Base-by-base conservation (phyloP, 179 eudicot genomes). In the Amaranthus tricolor region DNA sequence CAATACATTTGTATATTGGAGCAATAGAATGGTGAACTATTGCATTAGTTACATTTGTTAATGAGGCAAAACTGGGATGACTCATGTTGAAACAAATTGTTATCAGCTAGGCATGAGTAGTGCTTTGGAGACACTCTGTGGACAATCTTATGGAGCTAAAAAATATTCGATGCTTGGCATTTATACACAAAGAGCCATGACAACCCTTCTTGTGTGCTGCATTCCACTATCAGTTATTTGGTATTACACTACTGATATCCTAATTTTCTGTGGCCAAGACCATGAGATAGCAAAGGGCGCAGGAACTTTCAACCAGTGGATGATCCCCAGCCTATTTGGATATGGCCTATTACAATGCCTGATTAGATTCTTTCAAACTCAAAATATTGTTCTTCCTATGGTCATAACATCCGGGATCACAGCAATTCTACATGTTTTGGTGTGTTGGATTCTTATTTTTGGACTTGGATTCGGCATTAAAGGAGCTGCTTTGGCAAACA, bases 41-140 rank as follows among this genome's bases (percentile, higher is more conserved):
- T 24, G 2, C 31, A 24, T 24, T 24, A 24, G 31, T 24, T 24
- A 24, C 31, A 24, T 24, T 24, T 24, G 31, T 24, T 24, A 24
- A 1, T 24, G 31, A 24, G 31, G 8, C 13, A 16, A 45, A 8
- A 45, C 21, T 12, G 44, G 13, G 9, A 45, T 44, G 68, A 16
- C 51, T 40, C 8, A 45, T 60, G 19, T 45, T 16, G 51, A 65
- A 16, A 65, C 44, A 15, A 43, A 43, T 6, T 16, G 6, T 51
- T 17, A 66, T 50, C 5, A 85, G 85, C 0, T 75, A 55, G 89
- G 89, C 6, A 81, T 86, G 89, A 79, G 62, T 47, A 82, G 89
- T 70, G 84, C 89, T 12, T 67, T 86, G 68, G 89, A 86, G 75
- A 86, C 85, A 13, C 71, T 84, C 7, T 86, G 89, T 76, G 87